Evolutionary conservation across 2,329 filamentous ascomycete genomes (phyloP).

Genomic region (Elsinoe necatrix): DNA sequence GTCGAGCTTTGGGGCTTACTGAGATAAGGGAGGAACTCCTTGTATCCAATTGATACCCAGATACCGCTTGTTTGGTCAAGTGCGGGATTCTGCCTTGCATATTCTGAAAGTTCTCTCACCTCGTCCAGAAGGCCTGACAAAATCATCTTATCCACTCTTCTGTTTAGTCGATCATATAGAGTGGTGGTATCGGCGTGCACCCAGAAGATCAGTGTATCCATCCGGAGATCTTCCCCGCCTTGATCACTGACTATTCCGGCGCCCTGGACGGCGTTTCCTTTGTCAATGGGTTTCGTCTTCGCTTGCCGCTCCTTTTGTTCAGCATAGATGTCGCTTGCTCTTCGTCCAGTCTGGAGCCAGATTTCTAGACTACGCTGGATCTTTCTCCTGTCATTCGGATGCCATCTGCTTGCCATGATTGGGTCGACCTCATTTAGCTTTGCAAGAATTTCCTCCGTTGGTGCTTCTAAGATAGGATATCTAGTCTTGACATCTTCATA

Average conservation of each 20-base stretch:
- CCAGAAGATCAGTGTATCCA: conserved; percentile 72
- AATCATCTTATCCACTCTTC: conserved; percentile 78
- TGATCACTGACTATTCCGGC: not conserved
- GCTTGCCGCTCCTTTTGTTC: conserved; percentile 48
- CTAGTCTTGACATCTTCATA: conserved; percentile 22
- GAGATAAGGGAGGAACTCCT: conserved; percentile 73
- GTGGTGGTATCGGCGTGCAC: conserved; percentile 64
- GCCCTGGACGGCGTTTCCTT: not conserved
- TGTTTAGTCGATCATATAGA: conserved; percentile 63
- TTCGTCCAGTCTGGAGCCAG: conserved; percentile 70
- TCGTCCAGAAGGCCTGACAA: conserved; percentile 55
- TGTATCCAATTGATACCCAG: conserved; percentile 95
- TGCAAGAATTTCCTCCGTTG: conserved; percentile 62
- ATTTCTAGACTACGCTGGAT: conserved; percentile 87
- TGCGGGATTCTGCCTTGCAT: conserved; percentile 37
- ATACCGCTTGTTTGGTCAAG: conserved; percentile 75
- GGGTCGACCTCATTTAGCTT: conserved; percentile 77
- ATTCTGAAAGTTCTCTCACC: conserved; percentile 46
- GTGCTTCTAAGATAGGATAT: conserved; percentile 63
- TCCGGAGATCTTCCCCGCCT: conserved; percentile 19
- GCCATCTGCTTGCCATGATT: conserved; percentile 82
- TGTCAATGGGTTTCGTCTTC: conserved; percentile 17
- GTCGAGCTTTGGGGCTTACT: conserved; percentile 19
- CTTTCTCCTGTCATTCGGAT: conserved; percentile 85
- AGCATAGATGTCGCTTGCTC: conserved; percentile 77